phyloP scores from a whole-genome alignment of 208 protist species.

The Trypanosoma platydactyli region DNA sequence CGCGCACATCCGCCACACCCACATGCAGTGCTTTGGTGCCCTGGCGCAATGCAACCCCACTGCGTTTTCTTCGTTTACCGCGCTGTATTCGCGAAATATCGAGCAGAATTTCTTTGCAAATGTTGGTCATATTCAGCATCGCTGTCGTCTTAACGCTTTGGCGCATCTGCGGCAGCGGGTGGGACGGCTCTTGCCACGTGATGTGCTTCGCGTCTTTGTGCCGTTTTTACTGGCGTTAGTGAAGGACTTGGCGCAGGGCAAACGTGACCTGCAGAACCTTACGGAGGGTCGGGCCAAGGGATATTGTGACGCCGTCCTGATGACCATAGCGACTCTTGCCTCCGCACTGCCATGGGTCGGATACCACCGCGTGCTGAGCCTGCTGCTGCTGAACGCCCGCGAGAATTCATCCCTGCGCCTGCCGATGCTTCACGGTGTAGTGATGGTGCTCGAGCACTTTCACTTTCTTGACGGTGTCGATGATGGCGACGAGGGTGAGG shows the following conservation, averaged over 20 bases:
- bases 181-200: constrained; percentile 57
- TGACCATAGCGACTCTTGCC: constrained; percentile 68
- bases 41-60: constrained; percentile 60
- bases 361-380: constrained; percentile 83
- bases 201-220: constrained; percentile 85
- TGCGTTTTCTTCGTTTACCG: constrained; percentile 70
- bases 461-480: constrained; percentile 66
- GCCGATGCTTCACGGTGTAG: constrained; percentile 85
- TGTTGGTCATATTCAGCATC: constrained; percentile 78
- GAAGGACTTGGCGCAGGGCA: constrained; percentile 88
- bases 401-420: constrained; percentile 63
- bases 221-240: constrained; percentile 82
- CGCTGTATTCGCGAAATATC: constrained; percentile 71
- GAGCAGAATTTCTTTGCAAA: constrained; percentile 86
- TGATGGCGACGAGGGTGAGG: constrained; percentile 18
- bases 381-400: constrained; percentile 78
- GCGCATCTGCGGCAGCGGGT: constrained; percentile 57
- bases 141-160: constrained; percentile 80
- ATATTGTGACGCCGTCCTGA: constrained; percentile 79
- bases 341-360: constrained; percentile 81
- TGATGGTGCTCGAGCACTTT: constrained; percentile 86
- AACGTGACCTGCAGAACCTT: constrained; percentile 74
- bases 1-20: constrained; percentile 64
- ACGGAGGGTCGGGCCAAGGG: constrained; percentile 82
- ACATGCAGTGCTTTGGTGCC: constrained; percentile 73